Conservation (phyloP, 371 early-diverging fungal genomes). For the Mucor circinelloides region DNA sequence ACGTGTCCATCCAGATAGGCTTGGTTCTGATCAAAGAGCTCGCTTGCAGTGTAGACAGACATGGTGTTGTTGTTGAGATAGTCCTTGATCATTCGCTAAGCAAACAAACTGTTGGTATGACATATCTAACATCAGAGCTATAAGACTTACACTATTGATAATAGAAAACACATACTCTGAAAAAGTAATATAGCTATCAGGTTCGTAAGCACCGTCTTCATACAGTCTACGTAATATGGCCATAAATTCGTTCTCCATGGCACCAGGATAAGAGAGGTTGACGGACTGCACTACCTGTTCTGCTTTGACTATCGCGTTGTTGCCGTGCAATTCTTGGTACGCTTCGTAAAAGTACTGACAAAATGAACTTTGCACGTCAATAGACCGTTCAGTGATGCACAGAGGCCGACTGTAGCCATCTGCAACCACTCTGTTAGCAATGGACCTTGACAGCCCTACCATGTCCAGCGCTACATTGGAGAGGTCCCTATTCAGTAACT, state of each 20-base stretch:
- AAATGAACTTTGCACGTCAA: conserved; percentile 9
- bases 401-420: conserved; percentile 21
- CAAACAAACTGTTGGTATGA: not conserved
- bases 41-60: conserved; percentile 28
- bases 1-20: conserved; percentile 29
- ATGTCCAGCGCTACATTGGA: conserved; percentile 23
- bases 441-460: conserved; percentile 13
- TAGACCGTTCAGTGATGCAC: conserved; percentile 25
- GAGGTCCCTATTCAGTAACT: conserved; percentile 1
- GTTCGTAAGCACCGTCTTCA: conserved; percentile 12
- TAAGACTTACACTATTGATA: conserved; percentile 27
- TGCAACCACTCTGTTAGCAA: conserved; percentile 14
- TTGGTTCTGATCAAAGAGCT: conserved; percentile 32
- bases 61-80: conserved; percentile 15
- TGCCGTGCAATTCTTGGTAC: conserved; percentile 2
- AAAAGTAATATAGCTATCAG: conserved; percentile 34
- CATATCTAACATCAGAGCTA: not conserved
- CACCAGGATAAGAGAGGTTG: conserved; percentile 16
- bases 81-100: conserved; percentile 30
- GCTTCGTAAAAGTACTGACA: conserved; percentile 29
- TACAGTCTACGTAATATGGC: conserved; percentile 7
- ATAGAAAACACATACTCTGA: conserved; percentile 32
- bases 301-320: not conserved
- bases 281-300: conserved; percentile 26
- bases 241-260: conserved; percentile 27